Conservation (phyloP, 176 grass and related monocot species). For the Raddia guianensis region DNA sequence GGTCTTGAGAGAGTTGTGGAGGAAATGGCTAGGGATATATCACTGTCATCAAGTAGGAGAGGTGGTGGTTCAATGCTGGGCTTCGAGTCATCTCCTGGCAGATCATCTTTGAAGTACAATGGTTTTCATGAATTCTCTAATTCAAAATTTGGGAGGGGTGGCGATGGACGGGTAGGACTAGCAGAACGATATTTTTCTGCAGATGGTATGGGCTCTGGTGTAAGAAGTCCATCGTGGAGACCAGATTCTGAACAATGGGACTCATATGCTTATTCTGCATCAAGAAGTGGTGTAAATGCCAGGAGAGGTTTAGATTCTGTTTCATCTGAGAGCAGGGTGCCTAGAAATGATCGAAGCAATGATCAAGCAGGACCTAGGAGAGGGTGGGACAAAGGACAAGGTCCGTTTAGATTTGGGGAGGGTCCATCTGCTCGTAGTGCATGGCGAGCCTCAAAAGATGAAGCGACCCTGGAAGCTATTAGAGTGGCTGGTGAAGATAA, state of each 20-base stretch:
- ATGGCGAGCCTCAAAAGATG: slow-evolving; percentile 97
- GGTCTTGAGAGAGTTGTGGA: slow-evolving; percentile 95
- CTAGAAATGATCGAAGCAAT: slow-evolving; percentile 56
- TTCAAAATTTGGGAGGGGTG: slow-evolving; percentile 75
- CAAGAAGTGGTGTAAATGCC: slow-evolving; percentile 61
- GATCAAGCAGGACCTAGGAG: slow-evolving; percentile 57
- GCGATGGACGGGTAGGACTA: slow-evolving; percentile 59
- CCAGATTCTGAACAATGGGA: slow-evolving; percentile 88
- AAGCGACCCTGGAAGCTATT: slow-evolving; percentile 95
- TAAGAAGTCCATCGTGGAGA: slow-evolving; percentile 70
- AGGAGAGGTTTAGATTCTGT: slow-evolving; percentile 69
- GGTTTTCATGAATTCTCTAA: slow-evolving; percentile 78
- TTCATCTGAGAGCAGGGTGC: slow-evolving; percentile 54
- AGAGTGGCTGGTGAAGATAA: slow-evolving; percentile 95
- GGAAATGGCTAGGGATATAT: slow-evolving; percentile 86
- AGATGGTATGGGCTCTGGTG: slow-evolving; percentile 58
- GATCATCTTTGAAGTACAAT: slow-evolving; percentile 79
- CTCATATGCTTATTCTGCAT: slow-evolving; percentile 58
- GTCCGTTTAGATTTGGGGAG: slow-evolving; percentile 83
- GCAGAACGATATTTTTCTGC: slow-evolving; percentile 70
- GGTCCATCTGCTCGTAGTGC: slow-evolving; percentile 96
- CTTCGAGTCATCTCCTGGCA: slow-evolving; percentile 75
- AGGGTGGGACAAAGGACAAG: slow-evolving; percentile 85
- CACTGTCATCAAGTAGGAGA: slow-evolving; percentile 76
- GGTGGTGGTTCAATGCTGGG: slow-evolving; percentile 61